Evolutionary conservation across 768 basidiomycete genomes (phyloP).

Genomic region (Heimioporus sp.): DNA sequence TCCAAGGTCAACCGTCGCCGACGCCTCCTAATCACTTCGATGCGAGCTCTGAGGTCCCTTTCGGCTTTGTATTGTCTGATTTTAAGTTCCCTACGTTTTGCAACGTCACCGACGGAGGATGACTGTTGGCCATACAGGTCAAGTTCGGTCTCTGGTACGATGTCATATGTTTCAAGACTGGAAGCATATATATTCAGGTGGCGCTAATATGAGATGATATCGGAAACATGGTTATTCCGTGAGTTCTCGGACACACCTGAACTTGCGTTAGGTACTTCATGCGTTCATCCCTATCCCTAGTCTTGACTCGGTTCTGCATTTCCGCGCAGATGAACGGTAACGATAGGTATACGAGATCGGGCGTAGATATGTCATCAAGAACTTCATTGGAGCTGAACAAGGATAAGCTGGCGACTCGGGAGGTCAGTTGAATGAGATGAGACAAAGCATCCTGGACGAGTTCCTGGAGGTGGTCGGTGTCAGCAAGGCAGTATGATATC

Average conservation of each 20-base stretch:
- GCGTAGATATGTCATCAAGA: conserved; percentile 78
- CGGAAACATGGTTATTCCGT: background rate
- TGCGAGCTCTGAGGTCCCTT: conserved; percentile 68
- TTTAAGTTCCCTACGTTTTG: conserved; percentile 78
- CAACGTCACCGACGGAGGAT: conserved; percentile 56
- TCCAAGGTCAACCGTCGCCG: conserved; percentile 39
- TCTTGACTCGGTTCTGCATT: conserved; percentile 56
- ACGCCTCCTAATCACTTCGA: conserved; percentile 62
- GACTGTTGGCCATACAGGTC: conserved; percentile 49
- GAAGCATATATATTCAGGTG: conserved; percentile 47
- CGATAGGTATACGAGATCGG: conserved; percentile 71
- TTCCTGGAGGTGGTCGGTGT: conserved; percentile 41
- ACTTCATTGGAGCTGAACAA: conserved; percentile 85
- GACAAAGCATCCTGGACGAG: conserved; percentile 52
- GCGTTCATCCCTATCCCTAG: conserved; percentile 57
- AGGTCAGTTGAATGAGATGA: conserved; percentile 53
- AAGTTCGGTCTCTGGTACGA: conserved; percentile 62
- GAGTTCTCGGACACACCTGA: conserved; percentile 46
- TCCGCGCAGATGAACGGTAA: conserved; percentile 70
- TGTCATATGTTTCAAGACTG: conserved; percentile 59
- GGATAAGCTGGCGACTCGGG: conserved; percentile 56
- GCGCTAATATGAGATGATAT: conserved; percentile 36
- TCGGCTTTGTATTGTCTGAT: conserved; percentile 89
- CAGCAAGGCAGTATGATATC: conserved; percentile 2
- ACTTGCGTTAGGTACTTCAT: conserved; percentile 51